Evolutionary conservation across 176 grass and related monocot genomes (phyloP), one percentile per base, ranked within the genome.

Genomic region (Juncus inflexus): DNA sequence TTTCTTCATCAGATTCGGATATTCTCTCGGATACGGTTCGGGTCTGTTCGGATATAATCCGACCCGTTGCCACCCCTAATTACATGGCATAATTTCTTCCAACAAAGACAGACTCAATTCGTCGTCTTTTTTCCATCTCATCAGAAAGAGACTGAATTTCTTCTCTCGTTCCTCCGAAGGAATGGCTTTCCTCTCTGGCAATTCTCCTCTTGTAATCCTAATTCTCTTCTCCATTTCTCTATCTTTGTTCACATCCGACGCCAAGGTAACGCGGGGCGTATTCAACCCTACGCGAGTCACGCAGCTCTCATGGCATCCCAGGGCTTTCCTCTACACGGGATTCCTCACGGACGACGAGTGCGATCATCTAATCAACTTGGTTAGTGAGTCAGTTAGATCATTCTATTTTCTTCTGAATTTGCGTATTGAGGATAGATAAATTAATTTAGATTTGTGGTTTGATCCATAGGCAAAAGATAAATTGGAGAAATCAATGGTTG

Each of bases 401-500:
- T n/a, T 74, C 16, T 49, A 67, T 12, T 19, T 58, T 74, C n/a
- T 86, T 49, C 7, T 69, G 4, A 60, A 11, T 38, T 57, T 54
- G 50, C 9, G 9, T 28, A 6, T 16, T 7, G 36, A 14, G 39
- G 36, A 47, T 9, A 47, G 9, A 47, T 58, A 35, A 61, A 28
- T 2, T 52, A 35, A 9, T 42, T 7, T 60, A 73, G 49, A 68
- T 82, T 77, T 12, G 49, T 2, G 49, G 11, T 54, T 16, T 58
- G 65, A 19, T 42, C 39, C 55, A 4, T 52, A 92, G 89, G 89
- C 89, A 39, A 87, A 77, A 78, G 78, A 79, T 62, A 92, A 87
- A 72, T 71, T 92, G 67, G 89, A 92, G 84, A 92, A 87, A 69
- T 92, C 89, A 19, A 92, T 92, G 84, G 89, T 92, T 13, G 84